Evolutionary conservation across 495 filamentous ascomycete genomes (phyloP), one percentile per base, ranked within the genome.

Genomic region (Lasiosphaeris hirsuta): DNA sequence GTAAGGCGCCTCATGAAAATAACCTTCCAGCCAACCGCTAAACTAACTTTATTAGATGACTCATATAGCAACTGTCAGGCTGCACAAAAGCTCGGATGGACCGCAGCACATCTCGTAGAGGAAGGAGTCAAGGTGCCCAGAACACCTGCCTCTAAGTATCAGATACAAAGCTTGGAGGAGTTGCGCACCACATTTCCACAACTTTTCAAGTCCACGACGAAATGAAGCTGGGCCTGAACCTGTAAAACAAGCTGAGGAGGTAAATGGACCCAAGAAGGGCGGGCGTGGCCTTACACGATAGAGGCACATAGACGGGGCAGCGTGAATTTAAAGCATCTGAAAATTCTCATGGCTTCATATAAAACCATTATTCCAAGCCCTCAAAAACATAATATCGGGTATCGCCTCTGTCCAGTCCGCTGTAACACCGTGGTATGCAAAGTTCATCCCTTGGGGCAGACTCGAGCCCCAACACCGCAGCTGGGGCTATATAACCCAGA

Each of bases 81-180:
- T 60, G 87, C 89, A 0, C 79, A 87, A 48, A 81, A 81, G 33
- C 76, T 92, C 35, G 92, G 92, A 10, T 97, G 92, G 92, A 86
- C 78, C 1, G 77, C 84, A 0, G 87, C 78, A 33, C 91, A 97
- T 68, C 76, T 96, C n/a, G 81, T 97, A 0, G 92, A 96, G 63
- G 81, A 87, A 9, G 80, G 74, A 1, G 70, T 87, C 39, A 74
- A 79, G 19, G 63, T 75, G 13, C 91, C 90, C 0, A 66, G 65
- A 30, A 75, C 73, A 4, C 81, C 72, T 44, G 87, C 85, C 8
- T 84, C 83, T 39, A 80, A 87, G 58, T 84, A 87, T 65, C 81
- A 87, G 63, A 85, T 97, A 58, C 75, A 78, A 33, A 79, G 81
- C 56, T 74, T 97, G 23, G 81, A 90, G 57, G 87, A 95, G 63